Conservation (phyloP, 1,284 basidiomycete genomes). For the Irpex lacteus region DNA sequence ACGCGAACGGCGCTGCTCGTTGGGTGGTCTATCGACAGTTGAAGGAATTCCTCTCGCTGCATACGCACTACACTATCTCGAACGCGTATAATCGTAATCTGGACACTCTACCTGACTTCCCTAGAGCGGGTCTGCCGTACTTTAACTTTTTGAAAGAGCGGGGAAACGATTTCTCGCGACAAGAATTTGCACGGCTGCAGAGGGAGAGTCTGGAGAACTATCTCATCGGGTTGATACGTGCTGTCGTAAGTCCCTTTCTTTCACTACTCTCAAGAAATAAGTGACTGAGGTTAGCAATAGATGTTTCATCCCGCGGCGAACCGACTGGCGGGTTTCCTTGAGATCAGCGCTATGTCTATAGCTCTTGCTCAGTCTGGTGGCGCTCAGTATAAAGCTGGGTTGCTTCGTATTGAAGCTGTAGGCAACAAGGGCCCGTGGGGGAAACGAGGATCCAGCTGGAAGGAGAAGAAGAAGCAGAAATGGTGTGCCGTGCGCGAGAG, state of each 20-base stretch:
- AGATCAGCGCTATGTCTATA: conserved; percentile 89
- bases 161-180: conserved; percentile 50
- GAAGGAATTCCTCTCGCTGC: conserved; percentile 89
- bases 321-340: conserved; percentile 91
- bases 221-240: conserved; percentile 83
- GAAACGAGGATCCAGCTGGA: conserved; percentile 64
- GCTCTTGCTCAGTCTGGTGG: conserved; percentile 84
- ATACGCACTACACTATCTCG: conserved; percentile 88
- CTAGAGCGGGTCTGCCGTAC: conserved; percentile 86
- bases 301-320: conserved; percentile 98
- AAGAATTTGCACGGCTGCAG: conserved; percentile 80
- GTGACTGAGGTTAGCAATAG: conserved; percentile 37
- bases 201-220: conserved; percentile 87
- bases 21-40: conserved; percentile 98
- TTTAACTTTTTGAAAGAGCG: conserved; percentile 77
- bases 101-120: conserved; percentile 90
- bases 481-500: conserved; percentile 97
- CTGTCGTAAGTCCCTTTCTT: conserved; percentile 61
- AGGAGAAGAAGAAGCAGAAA: conserved; percentile 67
- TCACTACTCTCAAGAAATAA: background rate
- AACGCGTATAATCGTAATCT: conserved; percentile 73
- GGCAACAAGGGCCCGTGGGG: conserved; percentile 56
- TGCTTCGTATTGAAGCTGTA: conserved; percentile 58
- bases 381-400: conserved; percentile 87
- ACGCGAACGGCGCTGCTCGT: conserved; percentile 90